A percentile compares a stretch with the other conserved stretches of the same genome.
phyloP scores from a whole-genome alignment of 164 flowering plant species.

The grape (Vitis vinifera) region DNA sequence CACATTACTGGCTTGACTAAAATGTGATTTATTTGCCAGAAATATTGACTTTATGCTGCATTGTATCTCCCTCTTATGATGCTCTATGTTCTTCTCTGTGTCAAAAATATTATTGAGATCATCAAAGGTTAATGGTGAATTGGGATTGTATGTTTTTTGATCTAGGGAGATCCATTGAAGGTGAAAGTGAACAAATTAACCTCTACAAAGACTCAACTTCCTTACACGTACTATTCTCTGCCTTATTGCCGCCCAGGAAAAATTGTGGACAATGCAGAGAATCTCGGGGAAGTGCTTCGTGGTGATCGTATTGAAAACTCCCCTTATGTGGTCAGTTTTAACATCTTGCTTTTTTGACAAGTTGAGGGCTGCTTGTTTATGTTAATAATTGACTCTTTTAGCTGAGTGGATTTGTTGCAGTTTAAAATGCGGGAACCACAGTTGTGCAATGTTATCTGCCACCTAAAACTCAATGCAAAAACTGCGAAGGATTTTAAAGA shows the following conservation, averaged over 20 bases:
- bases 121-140: not conserved
- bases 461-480: conserved; percentile 46
- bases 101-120: not conserved
- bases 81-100: not conserved
- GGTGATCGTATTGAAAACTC: conserved; percentile 62
- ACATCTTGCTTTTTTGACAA: not conserved
- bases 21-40: not conserved
- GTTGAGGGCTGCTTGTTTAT: not conserved
- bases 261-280: conserved; percentile 53
- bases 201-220: conserved; percentile 51
- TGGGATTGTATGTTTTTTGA: not conserved
- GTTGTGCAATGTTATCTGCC: conserved; percentile 60
- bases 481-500: conserved; percentile 64
- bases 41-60: not conserved
- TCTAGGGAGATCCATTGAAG: conserved; percentile 35
- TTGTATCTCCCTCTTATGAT: no score
- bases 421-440: conserved; percentile 69
- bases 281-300: conserved; percentile 59
- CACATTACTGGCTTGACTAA: not conserved
- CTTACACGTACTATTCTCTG: conserved; percentile 48
- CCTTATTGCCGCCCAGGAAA: conserved; percentile 33
- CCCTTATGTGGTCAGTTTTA: conserved; percentile 35
- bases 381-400: conserved; percentile 11
- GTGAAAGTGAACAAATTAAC: conserved; percentile 43
- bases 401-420: conserved; percentile 33